Evolutionary conservation across 495 filamentous ascomycete species (phyloP).

Genomic region (Penicillium canescens): DNA sequence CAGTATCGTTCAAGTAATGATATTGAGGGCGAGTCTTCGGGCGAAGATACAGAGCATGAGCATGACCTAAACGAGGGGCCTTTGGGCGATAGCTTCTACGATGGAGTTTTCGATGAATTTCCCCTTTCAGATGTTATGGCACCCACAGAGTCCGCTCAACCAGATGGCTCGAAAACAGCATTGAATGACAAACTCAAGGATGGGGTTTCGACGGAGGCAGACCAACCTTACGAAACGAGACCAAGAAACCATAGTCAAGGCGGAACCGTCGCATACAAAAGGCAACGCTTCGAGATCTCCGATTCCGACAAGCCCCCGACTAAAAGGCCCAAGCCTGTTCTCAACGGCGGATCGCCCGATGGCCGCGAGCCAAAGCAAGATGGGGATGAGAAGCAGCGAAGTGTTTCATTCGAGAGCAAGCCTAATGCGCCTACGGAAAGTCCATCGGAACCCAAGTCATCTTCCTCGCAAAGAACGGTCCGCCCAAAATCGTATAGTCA

Average conservation of each 20-base stretch:
- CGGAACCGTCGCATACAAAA: constrained; percentile 9
- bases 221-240: not conserved
- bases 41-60: constrained; percentile 3
- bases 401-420: constrained; percentile 3
- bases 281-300: constrained; percentile 3
- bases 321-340: constrained; percentile 34
- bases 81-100: constrained; percentile 27
- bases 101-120: constrained; percentile 27
- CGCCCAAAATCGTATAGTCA: constrained; percentile 23
- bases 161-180: not conserved
- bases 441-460: constrained; percentile 19
- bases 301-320: not conserved
- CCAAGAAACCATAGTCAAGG: not conserved
- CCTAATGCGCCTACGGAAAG: not conserved
- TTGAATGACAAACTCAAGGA: constrained; percentile 1
- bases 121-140: not conserved
- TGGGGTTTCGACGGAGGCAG: not conserved
- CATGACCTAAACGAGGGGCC: not conserved
- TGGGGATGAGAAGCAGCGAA: constrained; percentile 1
- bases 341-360: not conserved
- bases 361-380: not conserved
- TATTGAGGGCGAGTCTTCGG: not conserved
- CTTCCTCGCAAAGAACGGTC: constrained; percentile 31
- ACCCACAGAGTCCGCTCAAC: constrained; percentile 10
- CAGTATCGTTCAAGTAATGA: constrained; percentile 7